These are phyloP conservation scores for Mortierella sp. DNA, from an alignment of 371 early-diverging fungal species.

Conservation along the genomic window DNA sequence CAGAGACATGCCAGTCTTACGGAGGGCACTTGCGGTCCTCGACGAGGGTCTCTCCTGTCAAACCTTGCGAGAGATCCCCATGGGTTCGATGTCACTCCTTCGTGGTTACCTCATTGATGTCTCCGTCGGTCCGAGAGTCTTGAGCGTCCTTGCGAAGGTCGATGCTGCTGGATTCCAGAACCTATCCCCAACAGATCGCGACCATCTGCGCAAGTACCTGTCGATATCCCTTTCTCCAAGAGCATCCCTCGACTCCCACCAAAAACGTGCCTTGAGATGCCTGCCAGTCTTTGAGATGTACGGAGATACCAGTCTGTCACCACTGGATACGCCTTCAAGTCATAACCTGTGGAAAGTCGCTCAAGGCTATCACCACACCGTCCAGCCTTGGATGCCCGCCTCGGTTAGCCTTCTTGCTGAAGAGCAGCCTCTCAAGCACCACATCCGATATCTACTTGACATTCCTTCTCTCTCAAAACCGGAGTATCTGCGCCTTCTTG, in stretches of 20 bases:
- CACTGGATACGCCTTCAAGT: neutral
- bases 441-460: neutral
- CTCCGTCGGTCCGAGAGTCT: neutral
- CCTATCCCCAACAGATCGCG: neutral
- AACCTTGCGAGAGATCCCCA: neutral
- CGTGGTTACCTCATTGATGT: neutral
- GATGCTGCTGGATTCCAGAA: neutral
- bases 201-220: neutral
- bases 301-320: too few relatives aligned
- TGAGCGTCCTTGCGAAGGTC: neutral
- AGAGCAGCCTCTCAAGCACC: neutral
- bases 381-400: constrained; percentile 1
- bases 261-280: neutral
- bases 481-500: neutral
- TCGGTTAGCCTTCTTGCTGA: neutral
- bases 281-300: neutral
- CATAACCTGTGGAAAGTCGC: neutral
- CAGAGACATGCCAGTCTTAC: neutral
- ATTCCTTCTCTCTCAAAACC: neutral
- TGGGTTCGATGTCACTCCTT: neutral
- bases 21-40: neutral
- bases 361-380: neutral
- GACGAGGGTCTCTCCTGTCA: neutral
- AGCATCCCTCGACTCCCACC: neutral
- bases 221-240: neutral